phyloP scores from a whole-genome alignment of 2,329 filamentous ascomycete species.

The Teratosphaeria epicoccoides region DNA sequence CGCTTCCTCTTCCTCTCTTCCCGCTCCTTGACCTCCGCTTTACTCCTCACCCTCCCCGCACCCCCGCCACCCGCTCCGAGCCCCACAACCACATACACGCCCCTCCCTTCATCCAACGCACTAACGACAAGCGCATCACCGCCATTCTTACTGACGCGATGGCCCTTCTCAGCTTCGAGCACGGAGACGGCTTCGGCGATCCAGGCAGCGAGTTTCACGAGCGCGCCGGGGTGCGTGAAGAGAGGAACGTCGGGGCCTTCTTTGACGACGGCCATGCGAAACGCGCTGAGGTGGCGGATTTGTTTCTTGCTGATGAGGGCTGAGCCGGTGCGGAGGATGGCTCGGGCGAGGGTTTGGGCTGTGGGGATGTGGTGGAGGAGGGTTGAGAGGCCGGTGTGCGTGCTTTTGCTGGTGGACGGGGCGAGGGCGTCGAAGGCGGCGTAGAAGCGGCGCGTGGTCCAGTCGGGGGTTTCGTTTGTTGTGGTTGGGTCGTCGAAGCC shows the following conservation, averaged over 20 bases:
- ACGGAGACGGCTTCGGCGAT: conserved; percentile 84
- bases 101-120: conserved; percentile 73
- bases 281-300: conserved; percentile 82
- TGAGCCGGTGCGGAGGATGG: conserved; percentile 87
- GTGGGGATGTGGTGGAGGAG: conserved; percentile 67
- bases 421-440: conserved; percentile 49
- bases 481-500: conserved; percentile 8
- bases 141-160: conserved; percentile 34
- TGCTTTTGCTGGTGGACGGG: conserved; percentile 27
- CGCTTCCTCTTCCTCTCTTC: conserved; percentile 52
- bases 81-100: conserved; percentile 86
- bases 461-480: conserved; percentile 27
- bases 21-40: conserved; percentile 40
- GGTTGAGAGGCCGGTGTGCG: conserved; percentile 49
- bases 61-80: conserved; percentile 47
- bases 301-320: conserved; percentile 86
- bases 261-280: conserved; percentile 91
- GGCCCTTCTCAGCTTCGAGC: conserved; percentile 73
- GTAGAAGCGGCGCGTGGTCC: conserved; percentile 44
- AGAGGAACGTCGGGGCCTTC: conserved; percentile 85
- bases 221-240: conserved; percentile 83
- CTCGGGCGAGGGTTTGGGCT: conserved; percentile 80
- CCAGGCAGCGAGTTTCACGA: conserved; percentile 92
- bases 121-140: conserved; percentile 71
- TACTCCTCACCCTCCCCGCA: conserved; percentile 27